phyloP scores from a whole-genome alignment of 768 basidiomycete genomes.

The Baorangia bicolor region DNA sequence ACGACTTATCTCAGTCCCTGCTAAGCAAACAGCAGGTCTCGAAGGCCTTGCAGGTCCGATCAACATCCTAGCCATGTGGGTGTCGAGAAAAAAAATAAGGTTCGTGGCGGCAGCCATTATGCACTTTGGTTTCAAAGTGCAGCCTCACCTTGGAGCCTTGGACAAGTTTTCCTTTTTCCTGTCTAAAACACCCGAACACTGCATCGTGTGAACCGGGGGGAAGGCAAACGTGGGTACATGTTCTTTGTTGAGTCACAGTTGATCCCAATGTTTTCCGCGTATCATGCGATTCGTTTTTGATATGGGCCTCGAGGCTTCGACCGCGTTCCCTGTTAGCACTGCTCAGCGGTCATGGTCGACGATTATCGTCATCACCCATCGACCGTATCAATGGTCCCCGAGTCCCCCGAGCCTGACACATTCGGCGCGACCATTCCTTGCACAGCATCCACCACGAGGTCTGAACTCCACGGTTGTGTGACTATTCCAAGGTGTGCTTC shows the following conservation, averaged over 20 bases:
- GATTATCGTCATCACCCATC: background rate
- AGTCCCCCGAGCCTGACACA: background rate
- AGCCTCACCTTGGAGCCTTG: background rate
- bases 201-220: background rate
- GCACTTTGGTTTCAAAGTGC: background rate
- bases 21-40: background rate
- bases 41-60: slow-evolving; percentile 3
- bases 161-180: background rate
- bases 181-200: background rate
- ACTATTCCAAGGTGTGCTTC: background rate
- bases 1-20: slow-evolving; percentile 8
- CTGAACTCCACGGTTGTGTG: background rate
- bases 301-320: background rate
- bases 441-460: background rate
- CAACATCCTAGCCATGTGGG: background rate
- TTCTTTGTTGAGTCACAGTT: background rate
- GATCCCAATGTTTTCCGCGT: background rate
- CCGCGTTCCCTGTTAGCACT: background rate
- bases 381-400: background rate
- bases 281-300: background rate
- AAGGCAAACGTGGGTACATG: background rate
- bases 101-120: background rate
- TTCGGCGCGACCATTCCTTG: too few relatives aligned
- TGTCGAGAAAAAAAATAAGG: background rate
- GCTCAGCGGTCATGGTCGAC: background rate